phyloP scores from a whole-genome alignment of 345 rosid species.

The Hibiscus trionum region DNA sequence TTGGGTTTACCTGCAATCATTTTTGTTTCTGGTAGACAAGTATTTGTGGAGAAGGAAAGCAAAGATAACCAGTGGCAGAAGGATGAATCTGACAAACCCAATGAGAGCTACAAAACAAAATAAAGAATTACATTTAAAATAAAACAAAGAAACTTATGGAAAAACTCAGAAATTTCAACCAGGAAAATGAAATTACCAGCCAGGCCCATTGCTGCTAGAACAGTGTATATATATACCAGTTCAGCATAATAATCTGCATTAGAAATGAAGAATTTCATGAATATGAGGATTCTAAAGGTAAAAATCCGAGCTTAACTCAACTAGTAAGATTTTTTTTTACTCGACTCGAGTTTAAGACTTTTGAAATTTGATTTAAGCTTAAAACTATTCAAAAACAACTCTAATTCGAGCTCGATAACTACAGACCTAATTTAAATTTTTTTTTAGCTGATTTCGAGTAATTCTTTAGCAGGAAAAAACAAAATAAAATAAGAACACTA shows the following conservation, averaged over 20 bases:
- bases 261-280: not conserved
- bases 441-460: too few relatives aligned
- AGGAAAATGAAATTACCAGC: not conserved
- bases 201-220: not conserved
- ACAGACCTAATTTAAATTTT: too few relatives aligned
- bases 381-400: too few relatives aligned
- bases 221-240: not conserved
- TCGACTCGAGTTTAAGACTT: too few relatives aligned
- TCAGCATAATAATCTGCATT: not conserved
- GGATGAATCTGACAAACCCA: not conserved
- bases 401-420: too few relatives aligned
- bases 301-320: not conserved
- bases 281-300: not conserved
- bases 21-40: not conserved
- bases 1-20: not conserved
- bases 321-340: too few relatives aligned
- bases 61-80: slow-evolving; percentile 1
- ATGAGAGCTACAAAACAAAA: not conserved
- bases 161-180: too few relatives aligned
- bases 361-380: too few relatives aligned
- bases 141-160: too few relatives aligned
- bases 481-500: not conserved
- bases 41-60: slow-evolving; percentile 7
- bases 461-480: too few relatives aligned
- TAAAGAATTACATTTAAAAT: not conserved